Evolutionary conservation across 768 basidiomycete genomes (phyloP).

Genomic region (Tylopilus intermedius): DNA sequence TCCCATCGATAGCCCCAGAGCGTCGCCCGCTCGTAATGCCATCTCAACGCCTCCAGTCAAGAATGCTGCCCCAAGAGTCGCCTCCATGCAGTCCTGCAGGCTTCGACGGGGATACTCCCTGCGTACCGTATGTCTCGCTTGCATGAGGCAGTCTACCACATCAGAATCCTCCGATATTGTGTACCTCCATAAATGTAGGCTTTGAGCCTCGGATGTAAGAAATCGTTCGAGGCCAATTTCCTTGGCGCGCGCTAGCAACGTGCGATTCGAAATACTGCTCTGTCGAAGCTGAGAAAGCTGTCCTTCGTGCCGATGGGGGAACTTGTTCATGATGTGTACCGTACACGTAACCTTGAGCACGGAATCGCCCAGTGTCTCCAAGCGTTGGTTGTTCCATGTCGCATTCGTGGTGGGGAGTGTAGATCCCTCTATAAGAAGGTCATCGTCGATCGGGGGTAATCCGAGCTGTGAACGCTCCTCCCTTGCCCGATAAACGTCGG

Average conservation of each 20-base stretch:
- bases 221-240: constrained; percentile 58
- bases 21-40: constrained; percentile 59
- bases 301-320: constrained; percentile 77
- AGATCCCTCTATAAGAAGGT: constrained; percentile 65
- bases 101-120: constrained; percentile 61
- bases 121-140: constrained; percentile 28
- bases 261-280: constrained; percentile 64
- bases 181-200: constrained; percentile 56
- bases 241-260: constrained; percentile 61
- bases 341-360: constrained; percentile 74
- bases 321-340: constrained; percentile 72
- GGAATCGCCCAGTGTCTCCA: constrained; percentile 85
- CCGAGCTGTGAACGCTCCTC: constrained; percentile 48
- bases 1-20: constrained; percentile 69
- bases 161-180: constrained; percentile 37
- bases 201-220: constrained; percentile 55
- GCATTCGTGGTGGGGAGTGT: constrained; percentile 64
- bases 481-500: constrained; percentile 57
- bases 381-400: constrained; percentile 74
- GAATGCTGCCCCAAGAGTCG: constrained; percentile 74
- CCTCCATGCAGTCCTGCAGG: constrained; percentile 87
- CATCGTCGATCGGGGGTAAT: constrained; percentile 54
- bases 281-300: constrained; percentile 66
- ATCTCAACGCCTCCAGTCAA: constrained; percentile 65
- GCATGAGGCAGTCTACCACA: constrained; percentile 26